A percentile compares a stretch with the other conserved stretches of the same genome.
These are phyloP conservation scores for Suhomyces kunorum DNA, from an alignment of 1,139 yeast species.

Conservation along the genomic window DNA sequence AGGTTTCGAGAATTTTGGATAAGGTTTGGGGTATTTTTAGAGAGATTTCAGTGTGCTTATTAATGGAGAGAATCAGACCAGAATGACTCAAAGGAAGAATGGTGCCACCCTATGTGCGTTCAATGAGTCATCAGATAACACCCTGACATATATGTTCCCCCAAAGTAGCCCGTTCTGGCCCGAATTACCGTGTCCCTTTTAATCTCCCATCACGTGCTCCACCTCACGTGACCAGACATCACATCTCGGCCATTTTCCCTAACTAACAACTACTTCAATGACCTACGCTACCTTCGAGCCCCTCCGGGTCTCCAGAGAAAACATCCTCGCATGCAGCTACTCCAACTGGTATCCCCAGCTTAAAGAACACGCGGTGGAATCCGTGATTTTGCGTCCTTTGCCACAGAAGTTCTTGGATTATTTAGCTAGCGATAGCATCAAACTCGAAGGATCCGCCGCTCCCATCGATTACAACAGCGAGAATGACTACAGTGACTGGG, in stretches of 20 bases:
- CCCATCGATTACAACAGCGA: slow-evolving; percentile 47
- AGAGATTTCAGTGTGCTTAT: too few species aligned
- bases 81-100: too few species aligned
- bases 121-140: too few species aligned
- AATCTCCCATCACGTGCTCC: not conserved
- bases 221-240: slow-evolving; percentile 5
- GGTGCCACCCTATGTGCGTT: too few species aligned
- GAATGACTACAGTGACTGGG: slow-evolving; percentile 75
- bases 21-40: too few species aligned
- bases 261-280: slow-evolving; percentile 1
- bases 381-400: slow-evolving; percentile 61
- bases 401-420: slow-evolving; percentile 71
- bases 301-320: slow-evolving; percentile 45
- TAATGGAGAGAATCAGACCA: too few species aligned
- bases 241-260: slow-evolving; percentile 8
- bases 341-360: slow-evolving; percentile 72
- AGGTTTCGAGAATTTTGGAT: too few species aligned
- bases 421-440: slow-evolving; percentile 74
- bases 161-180: not conserved
- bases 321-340: slow-evolving; percentile 67
- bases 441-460: slow-evolving; percentile 53
- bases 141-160: too few species aligned
- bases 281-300: slow-evolving; percentile 29
- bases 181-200: not conserved
- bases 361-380: slow-evolving; percentile 49